Evolutionary conservation across 306 rosid species (phyloP).

Genomic region (Erythrophleum fordii): DNA sequence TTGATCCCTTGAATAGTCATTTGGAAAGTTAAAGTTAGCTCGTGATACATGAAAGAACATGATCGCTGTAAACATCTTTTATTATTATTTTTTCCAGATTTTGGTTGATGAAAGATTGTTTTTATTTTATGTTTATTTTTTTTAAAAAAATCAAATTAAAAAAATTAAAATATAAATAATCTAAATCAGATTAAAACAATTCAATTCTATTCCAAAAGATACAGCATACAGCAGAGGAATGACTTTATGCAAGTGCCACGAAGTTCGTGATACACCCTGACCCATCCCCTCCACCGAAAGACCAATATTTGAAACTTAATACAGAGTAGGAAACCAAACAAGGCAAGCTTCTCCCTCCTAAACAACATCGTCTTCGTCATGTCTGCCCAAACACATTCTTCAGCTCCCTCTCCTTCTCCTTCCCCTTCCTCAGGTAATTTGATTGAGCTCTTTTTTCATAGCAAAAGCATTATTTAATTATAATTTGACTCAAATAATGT

Average conservation of each 20-base stretch:
- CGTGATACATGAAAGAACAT: not conserved
- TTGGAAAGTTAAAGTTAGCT: no score
- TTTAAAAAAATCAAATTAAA: no score
- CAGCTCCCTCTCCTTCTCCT: slow-evolving; percentile 45
- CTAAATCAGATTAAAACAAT: no score
- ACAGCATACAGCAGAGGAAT: no score
- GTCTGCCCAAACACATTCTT: slow-evolving; percentile 43
- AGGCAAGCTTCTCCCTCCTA: not conserved
- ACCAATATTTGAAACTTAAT: not conserved
- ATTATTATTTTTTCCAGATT: no score
- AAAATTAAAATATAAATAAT: no score
- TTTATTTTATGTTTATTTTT: no score
- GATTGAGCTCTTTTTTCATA: not conserved
- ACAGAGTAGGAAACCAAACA: not conserved
- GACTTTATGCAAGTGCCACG: no score
- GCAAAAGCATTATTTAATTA: not conserved
- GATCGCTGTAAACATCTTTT: not conserved
- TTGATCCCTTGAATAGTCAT: not conserved
- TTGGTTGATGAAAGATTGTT: no score
- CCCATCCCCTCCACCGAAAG: slow-evolving; percentile 31
- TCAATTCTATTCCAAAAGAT: no score
- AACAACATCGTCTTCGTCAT: slow-evolving; percentile 29
- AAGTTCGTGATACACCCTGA: no score
- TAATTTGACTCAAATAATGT: not conserved
- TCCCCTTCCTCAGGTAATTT: slow-evolving; percentile 42